Base-by-base conservation (phyloP, 2,329 filamentous ascomycete genomes). In the Didymella sp. region DNA sequence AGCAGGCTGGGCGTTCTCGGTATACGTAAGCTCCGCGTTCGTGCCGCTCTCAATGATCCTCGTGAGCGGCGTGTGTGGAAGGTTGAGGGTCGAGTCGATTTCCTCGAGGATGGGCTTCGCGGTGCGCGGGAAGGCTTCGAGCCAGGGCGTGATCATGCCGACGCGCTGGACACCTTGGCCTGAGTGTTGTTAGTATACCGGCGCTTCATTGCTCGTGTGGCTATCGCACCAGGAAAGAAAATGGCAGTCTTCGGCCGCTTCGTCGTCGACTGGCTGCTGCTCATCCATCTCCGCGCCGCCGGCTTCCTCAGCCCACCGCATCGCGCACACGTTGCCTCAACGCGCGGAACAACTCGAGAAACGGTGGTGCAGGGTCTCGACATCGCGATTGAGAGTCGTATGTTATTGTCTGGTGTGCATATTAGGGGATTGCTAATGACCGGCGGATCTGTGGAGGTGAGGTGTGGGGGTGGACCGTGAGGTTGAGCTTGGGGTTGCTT, bases 161-260 rank as follows among this genome's bases (percentile, higher is more conserved):
- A 96, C 89, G 72, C 90, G 88, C 75, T 96, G 92, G 17, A 96
- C 92, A 66, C 92, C 92, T 78, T 96, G 92, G 68, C 91, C 91
- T 93, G 70, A 8, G 33, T 28, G 11, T 28, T 30, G 35, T 69
- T 25, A 71, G 67, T 45, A 59, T 31, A 21, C 37, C 7, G 33
- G n/a, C 7, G 4, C 13, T 6, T 5, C n/a, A 33, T 19, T 33
- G 4, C 4, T 3, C 47, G 25, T 37, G 22, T 6, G 21, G 25
- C 9, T 9, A 28, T 15, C 42, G 21, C 72, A 74, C 74, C 74
- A 49, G 74, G 74, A 30, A 77, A 77, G 66, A 77, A 77, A 6
- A 77, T 70, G 30, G 74, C 74, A 4, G 74, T 77, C 64, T 73
- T 73, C 1, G 74, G 74, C 47, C 73, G 59, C 62, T 69, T 75